Evolutionary conservation across 352 stramenopile species (phyloP), one percentile per base, ranked within the genome.

Genomic region (Phytophthora aleatoria): DNA sequence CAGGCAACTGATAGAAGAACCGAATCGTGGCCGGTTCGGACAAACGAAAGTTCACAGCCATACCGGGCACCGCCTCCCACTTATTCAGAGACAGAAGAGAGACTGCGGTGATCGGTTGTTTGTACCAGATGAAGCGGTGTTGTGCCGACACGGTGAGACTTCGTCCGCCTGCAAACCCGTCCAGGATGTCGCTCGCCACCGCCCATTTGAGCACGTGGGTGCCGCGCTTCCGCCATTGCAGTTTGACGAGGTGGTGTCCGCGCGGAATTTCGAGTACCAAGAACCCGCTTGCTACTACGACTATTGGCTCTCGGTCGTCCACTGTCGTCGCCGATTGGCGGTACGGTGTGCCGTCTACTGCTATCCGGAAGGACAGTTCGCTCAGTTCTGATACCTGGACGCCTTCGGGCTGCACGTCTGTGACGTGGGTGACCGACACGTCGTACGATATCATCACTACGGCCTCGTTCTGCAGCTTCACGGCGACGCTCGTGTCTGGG

Each of bases 1-100:
- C 81, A 43, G 83, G 83, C 1, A 94, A 62, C 50, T 92, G 83
- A 57, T 92, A 94, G 47, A 94, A 92, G 27, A 94, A 76, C 7
- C 77, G 79, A 3, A 91, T 66, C 4, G 74, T 76, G 15, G 74
- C 65, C 2, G 62, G n/a, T 44, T 90, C 78, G 0, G 73, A 68
- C 1, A 92, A 47, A 0, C 79, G 74, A 50, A 94, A 79, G 9
- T 67, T 68, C 0, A 94, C 26, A 3, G 50, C 24, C 81, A 92
- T 94, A 9, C 81, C 83, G 0, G 69, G 49, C 10, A 92, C 73
- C 5, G 50, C 41, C 50, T 90, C 79, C 85, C 85, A 94, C 26
- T 61, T 66, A 50, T 80, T 74, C 5, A 80, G 68, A 15, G 73
- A 82, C 30, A 80, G 44, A 16, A 92, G 55, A 5, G 60, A 72